Base-by-base conservation (phyloP, 495 filamentous ascomycete genomes). In the Hypoxylon lenormandii region DNA sequence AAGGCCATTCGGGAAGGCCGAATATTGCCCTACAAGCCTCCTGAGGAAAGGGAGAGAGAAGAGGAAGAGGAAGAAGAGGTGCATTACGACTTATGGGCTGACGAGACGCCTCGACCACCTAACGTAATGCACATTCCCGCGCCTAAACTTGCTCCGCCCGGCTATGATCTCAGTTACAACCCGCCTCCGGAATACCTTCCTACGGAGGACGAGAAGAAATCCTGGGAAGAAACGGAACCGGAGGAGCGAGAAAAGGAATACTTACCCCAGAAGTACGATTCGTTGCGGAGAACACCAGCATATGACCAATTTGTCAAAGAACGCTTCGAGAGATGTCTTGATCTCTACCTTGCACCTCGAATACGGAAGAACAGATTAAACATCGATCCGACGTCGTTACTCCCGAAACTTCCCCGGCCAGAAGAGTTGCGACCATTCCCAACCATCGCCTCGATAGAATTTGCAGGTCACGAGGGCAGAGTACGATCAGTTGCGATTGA, bases 121-220 rank as follows among this genome's bases (percentile, higher is more conserved):
- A 92, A 97, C 74, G 81, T 88, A 10, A 97, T 98, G 95, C 90
- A 97, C 69, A 88, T 98, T 59, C 92, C 96, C n/a, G 96, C 95
- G 18, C 95, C 95, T 2, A 98, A 98, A 75, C 85, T 95, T 15
- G 91, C 93, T 33, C 96, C 96, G 18, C 95, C 95, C 21, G 92
- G 93, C 23, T 97, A 96, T 73, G 95, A 97, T 70, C 83, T 97
- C 76, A 94, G 91, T 73, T 98, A 98, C 75, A 96, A 97, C 79
- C 95, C 95, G n/a, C 95, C 95, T 52, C 85, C 89, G 23, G 95
- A 98, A 77, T 98, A 98, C 75, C 82, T 98, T 10, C 95, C 95
- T 21, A 90, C 92, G 53, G 85, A 88, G 64, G 87, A 89, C 23
- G 96, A 98, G 80, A 90, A 86, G 72, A 89, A 93, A 64, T 84